These are phyloP conservation scores for Toxicodendron radicans DNA, from an alignment of 345 rosid genomes.

Conservation along the genomic window DNA sequence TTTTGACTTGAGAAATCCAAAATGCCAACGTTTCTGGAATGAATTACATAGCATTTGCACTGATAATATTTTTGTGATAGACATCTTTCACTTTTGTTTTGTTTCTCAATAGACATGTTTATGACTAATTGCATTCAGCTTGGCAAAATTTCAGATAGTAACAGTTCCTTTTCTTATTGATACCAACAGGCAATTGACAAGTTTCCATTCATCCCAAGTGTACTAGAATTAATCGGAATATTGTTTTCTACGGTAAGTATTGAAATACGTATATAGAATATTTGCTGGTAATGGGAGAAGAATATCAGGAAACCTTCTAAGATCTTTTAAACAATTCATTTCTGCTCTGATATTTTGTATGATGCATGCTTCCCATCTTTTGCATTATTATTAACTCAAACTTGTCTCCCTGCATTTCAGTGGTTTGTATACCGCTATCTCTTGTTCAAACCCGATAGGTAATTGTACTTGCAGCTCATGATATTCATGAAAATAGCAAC, in stretches of 20 bases:
- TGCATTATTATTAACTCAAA: conserved; percentile 19
- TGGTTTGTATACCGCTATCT: conserved; percentile 94
- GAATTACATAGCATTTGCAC: neutral
- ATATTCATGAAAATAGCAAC: neutral
- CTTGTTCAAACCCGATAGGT: conserved; percentile 88
- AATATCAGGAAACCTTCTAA: neutral
- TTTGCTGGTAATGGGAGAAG: neutral
- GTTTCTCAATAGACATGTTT: too few species aligned
- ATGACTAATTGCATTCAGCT: conserved; percentile 6
- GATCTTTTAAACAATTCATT: neutral
- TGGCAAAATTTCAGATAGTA: conserved; percentile 11
- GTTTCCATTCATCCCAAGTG: conserved; percentile 66
- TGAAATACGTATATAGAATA: neutral
- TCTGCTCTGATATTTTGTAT: neutral
- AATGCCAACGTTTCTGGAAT: neutral
- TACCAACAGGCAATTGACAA: conserved; percentile 67
- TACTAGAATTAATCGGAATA: conserved; percentile 74
- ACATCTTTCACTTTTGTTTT: neutral
- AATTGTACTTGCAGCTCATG: conserved; percentile 22
- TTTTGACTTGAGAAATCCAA: neutral
- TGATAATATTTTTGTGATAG: neutral
- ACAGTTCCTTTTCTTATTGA: neutral
- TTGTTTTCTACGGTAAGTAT: conserved; percentile 67
- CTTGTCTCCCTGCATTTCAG: conserved; percentile 39
- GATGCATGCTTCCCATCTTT: neutral